A percentile compares a stretch with the other conserved stretches of the same genome.
phyloP scores from a whole-genome alignment of 495 filamentous ascomycete species.

The Aspergillus biplanus region DNA sequence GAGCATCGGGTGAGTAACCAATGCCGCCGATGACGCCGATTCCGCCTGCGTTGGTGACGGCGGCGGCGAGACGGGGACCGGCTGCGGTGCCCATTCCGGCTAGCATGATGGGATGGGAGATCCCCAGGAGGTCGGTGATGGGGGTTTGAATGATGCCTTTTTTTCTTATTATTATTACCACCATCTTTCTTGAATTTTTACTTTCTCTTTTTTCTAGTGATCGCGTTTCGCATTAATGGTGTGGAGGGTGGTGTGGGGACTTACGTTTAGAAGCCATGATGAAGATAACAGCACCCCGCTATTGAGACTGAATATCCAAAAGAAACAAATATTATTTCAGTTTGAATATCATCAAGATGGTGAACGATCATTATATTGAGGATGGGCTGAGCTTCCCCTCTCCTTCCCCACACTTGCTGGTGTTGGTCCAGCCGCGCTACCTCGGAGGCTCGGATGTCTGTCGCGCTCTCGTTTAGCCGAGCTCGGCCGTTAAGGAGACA shows the following conservation, averaged over 20 bases:
- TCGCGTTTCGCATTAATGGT: constrained; percentile 13
- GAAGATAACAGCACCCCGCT: too few species aligned
- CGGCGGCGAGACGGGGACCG: constrained; percentile 93
- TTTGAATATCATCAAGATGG: not conserved
- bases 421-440: not conserved
- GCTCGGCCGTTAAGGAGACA: too few species aligned
- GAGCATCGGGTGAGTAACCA: constrained; percentile 95
- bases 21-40: constrained; percentile 95
- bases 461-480: too few species aligned
- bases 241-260: constrained; percentile 32
- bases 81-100: constrained; percentile 99
- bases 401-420: not conserved
- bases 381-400: not conserved
- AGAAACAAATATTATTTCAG: not conserved
- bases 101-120: constrained; percentile 92
- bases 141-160: constrained; percentile 83
- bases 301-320: constrained; percentile 30
- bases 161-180: not conserved
- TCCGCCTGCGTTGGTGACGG: constrained; percentile 95
- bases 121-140: constrained; percentile 90
- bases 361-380: not conserved
- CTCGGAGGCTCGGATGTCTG: not conserved
- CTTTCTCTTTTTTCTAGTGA: not conserved
- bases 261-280: constrained; percentile 79
- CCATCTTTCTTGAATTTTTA: not conserved